Evolutionary conservation across 805 yeast genomes (phyloP), one percentile per base, ranked within the genome.

Genomic region (Scheffersomyces coipomensis): DNA sequence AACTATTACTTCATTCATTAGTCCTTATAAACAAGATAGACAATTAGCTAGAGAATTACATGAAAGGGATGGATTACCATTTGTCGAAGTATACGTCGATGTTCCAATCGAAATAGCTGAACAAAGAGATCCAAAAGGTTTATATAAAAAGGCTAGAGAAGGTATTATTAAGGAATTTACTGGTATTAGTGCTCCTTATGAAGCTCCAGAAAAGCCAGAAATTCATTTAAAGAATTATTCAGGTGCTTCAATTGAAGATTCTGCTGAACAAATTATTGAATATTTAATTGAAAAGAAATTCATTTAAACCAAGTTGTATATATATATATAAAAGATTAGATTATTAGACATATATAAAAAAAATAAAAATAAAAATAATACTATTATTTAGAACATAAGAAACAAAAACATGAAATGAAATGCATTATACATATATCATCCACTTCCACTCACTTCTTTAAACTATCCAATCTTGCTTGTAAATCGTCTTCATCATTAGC

Each of bases 31-130:
- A 53, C 75, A 75, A 38, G 98, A 91, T 62, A 80, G 98, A 64
- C 81, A 79, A 39, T 77, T 75, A 49, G 98, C 97, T 24, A 81
- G 98, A 59, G 81, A 84, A 59, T 71, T 90, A 47, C 98, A 90
- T 62, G 79, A 76, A 46, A 79, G 80, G 44, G 79, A 83, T 48
- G 76, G 76, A 30, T 69, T 91, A 46, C 91, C 95, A 38, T 90
- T 90, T 55, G 78, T 90, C 39, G 98, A 90, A 70, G 95, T 91
- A 7, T 89, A 69, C 51, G 91, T 90, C 26, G 96, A 90, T 62
- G 97, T 89, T 33, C 97, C 98, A 25, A 74, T 91, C 37, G 89
- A 84, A 55, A 88, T 91, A 46, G 98, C 97, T 36, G 98, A 91
- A 73, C 78, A 88, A 64, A 87, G 98, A 70, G 98, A 91, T 64